Evolutionary conservation across 2,329 filamentous ascomycete genomes (phyloP), one percentile per base, ranked within the genome.

Genomic region (Waltergamsia citrina): DNA sequence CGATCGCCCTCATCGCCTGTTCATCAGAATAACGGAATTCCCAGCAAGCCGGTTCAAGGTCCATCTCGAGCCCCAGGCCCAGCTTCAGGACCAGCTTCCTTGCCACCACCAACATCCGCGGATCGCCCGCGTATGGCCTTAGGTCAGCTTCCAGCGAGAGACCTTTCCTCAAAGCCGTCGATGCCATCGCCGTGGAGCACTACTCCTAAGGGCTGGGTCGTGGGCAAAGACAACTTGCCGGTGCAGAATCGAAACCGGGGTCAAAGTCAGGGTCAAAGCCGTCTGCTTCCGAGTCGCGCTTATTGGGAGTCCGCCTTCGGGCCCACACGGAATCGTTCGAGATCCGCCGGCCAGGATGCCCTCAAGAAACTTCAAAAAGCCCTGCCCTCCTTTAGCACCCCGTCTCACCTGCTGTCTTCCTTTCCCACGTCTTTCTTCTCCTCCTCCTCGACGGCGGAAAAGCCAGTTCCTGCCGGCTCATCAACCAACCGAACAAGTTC

Each of bases 341-440:
- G 65, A 12, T 78, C 74, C 3, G 63, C 64, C 4, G 68, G 74
- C 11, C 62, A 71, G 22, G 74, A 78, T 35, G 68, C 72, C 5
- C 48, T 79, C 18, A 75, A 65, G 48, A 69, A 62, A 41, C 50
- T 79, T 28, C 70, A 69, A 28, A 74, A 69, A 39, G 71, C 65
- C 1, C 49, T 78, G 7, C 71, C 74, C 2, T 76, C 71, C 6
- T 57, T 75, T 22, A 41, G 40, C 29, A 40, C 49, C 6, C 47
- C 54, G 2, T 40, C 45, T n/a, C 46, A 53, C 31, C 38, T 60
- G 10, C 37, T 58, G 6, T 53, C 57, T 5, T 69, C 69, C 1
- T 52, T 71, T 4, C 60, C 67, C 1, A 54, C 40, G 42, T 66
- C 45, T 33, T 57, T 44, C 51, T 58, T 44, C 50, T 48, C 47